Percentiles rank a stretch among this genome's conserved stretches.
phyloP scores from a whole-genome alignment of 2,329 filamentous ascomycete species.

The Trichophaea hybrida region DNA sequence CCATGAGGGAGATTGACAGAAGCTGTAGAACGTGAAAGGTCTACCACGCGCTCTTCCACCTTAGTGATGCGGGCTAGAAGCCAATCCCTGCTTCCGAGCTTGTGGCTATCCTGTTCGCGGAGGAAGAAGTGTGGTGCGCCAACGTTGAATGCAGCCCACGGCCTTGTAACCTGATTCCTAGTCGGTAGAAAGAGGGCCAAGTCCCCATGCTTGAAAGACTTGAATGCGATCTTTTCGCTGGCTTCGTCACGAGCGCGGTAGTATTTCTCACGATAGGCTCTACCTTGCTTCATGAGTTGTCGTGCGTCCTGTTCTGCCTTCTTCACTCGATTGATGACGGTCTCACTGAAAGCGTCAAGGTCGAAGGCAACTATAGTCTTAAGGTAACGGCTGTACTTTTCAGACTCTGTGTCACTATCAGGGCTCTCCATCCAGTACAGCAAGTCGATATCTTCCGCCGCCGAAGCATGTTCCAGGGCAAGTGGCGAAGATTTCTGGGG shows the following conservation, averaged over 20 bases:
- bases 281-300: slow-evolving; percentile 82
- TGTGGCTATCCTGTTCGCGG: slow-evolving; percentile 78
- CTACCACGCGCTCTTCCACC: slow-evolving; percentile 84
- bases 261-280: slow-evolving; percentile 74
- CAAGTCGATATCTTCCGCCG: slow-evolving; percentile 47
- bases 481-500: slow-evolving; percentile 15
- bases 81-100: slow-evolving; percentile 76
- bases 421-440: slow-evolving; percentile 69
- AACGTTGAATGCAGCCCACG: slow-evolving; percentile 97
- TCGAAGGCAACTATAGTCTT: slow-evolving; percentile 63
- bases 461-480: slow-evolving; percentile 4
- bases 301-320: slow-evolving; percentile 86
- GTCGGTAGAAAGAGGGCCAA: slow-evolving; percentile 88
- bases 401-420: slow-evolving; percentile 50
- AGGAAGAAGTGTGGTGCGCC: slow-evolving; percentile 95
- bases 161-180: slow-evolving; percentile 80
- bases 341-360: slow-evolving; percentile 68
- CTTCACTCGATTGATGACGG: slow-evolving; percentile 75
- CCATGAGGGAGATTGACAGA: slow-evolving; percentile 19
- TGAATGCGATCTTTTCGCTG: slow-evolving; percentile 91
- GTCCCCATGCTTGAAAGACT: slow-evolving; percentile 91
- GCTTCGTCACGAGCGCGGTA: slow-evolving; percentile 68
- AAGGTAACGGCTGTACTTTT: slow-evolving; percentile 62
- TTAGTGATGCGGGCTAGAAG: slow-evolving; percentile 86
- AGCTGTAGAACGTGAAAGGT: slow-evolving; percentile 46